phyloP scores from a whole-genome alignment of 495 filamentous ascomycete genomes.

The Xylaria castorea region DNA sequence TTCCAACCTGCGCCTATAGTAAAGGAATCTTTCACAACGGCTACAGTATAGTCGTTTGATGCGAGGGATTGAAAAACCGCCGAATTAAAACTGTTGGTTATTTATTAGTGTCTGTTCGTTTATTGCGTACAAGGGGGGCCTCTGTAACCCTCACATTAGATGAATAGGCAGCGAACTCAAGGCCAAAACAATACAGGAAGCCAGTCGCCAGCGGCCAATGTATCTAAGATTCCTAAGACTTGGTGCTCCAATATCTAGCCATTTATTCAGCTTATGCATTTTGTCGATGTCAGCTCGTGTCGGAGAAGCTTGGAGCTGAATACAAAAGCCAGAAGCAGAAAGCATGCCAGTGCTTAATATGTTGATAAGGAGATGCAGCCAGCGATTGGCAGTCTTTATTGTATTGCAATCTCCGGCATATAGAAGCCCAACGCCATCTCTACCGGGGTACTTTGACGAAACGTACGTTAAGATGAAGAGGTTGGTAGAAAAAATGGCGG shows the following conservation, averaged over 20 bases:
- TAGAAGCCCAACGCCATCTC: not conserved
- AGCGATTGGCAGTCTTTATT: not conserved
- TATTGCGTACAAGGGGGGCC: not conserved
- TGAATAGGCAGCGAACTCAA: slow-evolving; percentile 46
- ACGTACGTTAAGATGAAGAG: not conserved
- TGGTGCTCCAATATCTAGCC: slow-evolving; percentile 52
- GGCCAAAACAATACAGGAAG: slow-evolving; percentile 42
- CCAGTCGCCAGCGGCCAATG: slow-evolving; percentile 37
- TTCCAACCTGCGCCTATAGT: slow-evolving; percentile 29
- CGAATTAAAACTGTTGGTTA: slow-evolving; percentile 49
- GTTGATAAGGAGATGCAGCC: slow-evolving; percentile 6
- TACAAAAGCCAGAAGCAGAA: slow-evolving; percentile 28
- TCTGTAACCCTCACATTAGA: slow-evolving; percentile 33
- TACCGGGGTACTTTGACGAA: not conserved
- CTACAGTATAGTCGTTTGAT: slow-evolving; percentile 45
- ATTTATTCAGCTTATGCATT: slow-evolving; percentile 41
- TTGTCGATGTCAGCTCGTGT: slow-evolving; percentile 48
- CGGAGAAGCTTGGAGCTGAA: slow-evolving; percentile 49
- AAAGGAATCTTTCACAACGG: slow-evolving; percentile 44
- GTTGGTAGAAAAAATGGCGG: not conserved
- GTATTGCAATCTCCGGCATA: slow-evolving; percentile 8
- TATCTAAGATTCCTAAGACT: slow-evolving; percentile 45
- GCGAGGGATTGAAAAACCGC: slow-evolving; percentile 50
- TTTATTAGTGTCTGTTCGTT: not conserved
- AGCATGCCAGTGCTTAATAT: not conserved